A percentile compares a stretch with the other conserved stretches of the same genome.
These are phyloP conservation scores for Daldinia vernicosa DNA, from an alignment of 495 filamentous ascomycete genomes.

Conservation along the genomic window DNA sequence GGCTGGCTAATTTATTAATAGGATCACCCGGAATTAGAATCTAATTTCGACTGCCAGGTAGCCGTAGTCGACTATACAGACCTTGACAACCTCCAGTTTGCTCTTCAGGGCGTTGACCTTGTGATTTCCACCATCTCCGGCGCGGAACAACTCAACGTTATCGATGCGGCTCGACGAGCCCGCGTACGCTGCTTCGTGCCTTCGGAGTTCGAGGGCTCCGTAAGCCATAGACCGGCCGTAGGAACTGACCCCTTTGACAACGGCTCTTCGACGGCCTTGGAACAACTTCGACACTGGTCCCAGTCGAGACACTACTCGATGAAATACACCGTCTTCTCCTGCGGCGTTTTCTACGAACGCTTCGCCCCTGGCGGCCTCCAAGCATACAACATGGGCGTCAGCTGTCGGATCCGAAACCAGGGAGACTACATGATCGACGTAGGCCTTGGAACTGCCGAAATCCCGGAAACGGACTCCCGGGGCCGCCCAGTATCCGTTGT, in stretches of 20 bases:
- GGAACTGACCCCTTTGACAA: slow-evolving; percentile 65
- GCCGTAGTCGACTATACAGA: slow-evolving; percentile 70
- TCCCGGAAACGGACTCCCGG: slow-evolving; percentile 60
- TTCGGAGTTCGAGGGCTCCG: slow-evolving; percentile 76
- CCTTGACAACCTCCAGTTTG: slow-evolving; percentile 63
- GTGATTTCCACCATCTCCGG: slow-evolving; percentile 78
- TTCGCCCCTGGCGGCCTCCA: slow-evolving; percentile 72
- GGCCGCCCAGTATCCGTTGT: slow-evolving; percentile 64
- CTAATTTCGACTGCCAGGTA: slow-evolving; percentile 65
- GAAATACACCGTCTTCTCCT: slow-evolving; percentile 72
- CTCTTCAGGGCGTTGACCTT: slow-evolving; percentile 74
- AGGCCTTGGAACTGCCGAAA: slow-evolving; percentile 62
- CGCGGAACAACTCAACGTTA: slow-evolving; percentile 71
- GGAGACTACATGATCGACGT: slow-evolving; percentile 73
- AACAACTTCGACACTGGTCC: slow-evolving; percentile 62
- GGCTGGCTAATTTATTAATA: slow-evolving; percentile 42
- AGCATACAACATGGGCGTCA: slow-evolving; percentile 61
- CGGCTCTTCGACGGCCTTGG: slow-evolving; percentile 59
- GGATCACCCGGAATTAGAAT: slow-evolving; percentile 54
- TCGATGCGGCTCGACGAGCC: slow-evolving; percentile 71
- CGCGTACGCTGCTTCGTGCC: slow-evolving; percentile 75
- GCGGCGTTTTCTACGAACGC: slow-evolving; percentile 79
- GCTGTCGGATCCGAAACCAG: slow-evolving; percentile 58
- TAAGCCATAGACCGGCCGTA: slow-evolving; percentile 51
- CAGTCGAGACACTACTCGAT: slow-evolving; percentile 57